phyloP scores from a whole-genome alignment of 2,329 filamentous ascomycete genomes.

The Sporothrix mexicana region DNA sequence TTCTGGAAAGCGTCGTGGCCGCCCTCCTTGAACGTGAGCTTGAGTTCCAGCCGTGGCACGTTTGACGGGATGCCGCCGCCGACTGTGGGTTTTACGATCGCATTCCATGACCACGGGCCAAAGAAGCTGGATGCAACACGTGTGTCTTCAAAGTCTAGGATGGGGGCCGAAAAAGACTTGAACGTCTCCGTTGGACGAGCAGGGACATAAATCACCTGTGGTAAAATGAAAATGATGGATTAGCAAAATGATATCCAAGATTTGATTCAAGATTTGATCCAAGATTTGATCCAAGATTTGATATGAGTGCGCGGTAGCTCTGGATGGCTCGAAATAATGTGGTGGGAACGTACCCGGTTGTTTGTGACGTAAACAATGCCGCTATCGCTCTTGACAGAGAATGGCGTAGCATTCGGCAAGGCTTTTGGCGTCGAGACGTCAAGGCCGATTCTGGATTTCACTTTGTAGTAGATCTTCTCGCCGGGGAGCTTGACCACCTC shows the following conservation, averaged over 20 bases:
- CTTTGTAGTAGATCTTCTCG: constrained; percentile 81
- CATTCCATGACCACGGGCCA: constrained; percentile 88
- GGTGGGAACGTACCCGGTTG: constrained; percentile 67
- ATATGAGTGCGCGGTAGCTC: background rate
- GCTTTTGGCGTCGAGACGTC: constrained; percentile 74
- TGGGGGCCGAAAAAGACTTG: constrained; percentile 86
- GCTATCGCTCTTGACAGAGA: constrained; percentile 73
- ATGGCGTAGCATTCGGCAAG: constrained; percentile 65
- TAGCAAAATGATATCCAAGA: background rate
- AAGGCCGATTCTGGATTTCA: constrained; percentile 78
- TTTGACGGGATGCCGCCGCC: constrained; percentile 81
- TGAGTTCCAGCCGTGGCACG: constrained; percentile 76
- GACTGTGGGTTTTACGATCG: constrained; percentile 77
- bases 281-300: too few species aligned
- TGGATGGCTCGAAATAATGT: background rate
- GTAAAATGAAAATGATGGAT: background rate
- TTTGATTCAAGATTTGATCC: too few species aligned
- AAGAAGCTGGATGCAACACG: constrained; percentile 90
- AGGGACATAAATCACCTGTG: constrained; percentile 85
- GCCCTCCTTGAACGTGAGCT: constrained; percentile 90
- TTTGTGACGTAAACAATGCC: constrained; percentile 84
- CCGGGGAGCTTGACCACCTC: constrained; percentile 84
- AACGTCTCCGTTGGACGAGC: constrained; percentile 70
- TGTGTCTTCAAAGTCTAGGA: constrained; percentile 85
- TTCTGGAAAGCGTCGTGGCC: constrained; percentile 92